A percentile compares a stretch with the other conserved stretches of the same genome.
Conservation (phyloP, 371 early-diverging fungal genomes). For the Lichtheimia hyalospora region DNA sequence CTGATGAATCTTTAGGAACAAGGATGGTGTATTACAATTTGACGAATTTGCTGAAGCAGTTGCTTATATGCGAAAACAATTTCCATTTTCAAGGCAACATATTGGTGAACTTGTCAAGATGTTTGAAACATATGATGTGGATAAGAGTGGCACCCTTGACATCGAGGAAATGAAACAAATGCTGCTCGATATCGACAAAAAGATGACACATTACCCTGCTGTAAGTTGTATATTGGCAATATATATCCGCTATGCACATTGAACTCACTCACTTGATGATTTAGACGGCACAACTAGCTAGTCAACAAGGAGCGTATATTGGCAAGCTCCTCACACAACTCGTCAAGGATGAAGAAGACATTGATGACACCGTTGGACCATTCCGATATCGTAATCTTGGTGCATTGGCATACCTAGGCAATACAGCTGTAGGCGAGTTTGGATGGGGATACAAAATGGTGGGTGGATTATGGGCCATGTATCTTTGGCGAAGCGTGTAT, state of each 20-base stretch:
- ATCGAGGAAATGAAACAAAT: conserved; percentile 59
- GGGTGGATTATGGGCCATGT: conserved; percentile 63
- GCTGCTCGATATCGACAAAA: conserved; percentile 61
- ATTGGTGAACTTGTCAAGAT: conserved; percentile 42
- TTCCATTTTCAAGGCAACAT: conserved; percentile 62
- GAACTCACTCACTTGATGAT: not conserved
- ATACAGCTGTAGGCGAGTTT: conserved; percentile 70
- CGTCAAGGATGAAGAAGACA: conserved; percentile 5
- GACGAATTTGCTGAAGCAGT: conserved; percentile 49
- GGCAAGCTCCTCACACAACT: conserved; percentile 48
- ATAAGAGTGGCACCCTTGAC: conserved; percentile 47
- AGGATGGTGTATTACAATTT: conserved; percentile 46
- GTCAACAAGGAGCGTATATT: conserved; percentile 79
- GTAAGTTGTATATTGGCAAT: conserved; percentile 20
- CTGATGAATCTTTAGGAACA: conserved; percentile 22
- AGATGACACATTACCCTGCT: conserved; percentile 75
- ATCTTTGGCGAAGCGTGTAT: conserved; percentile 69
- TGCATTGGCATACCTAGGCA: conserved; percentile 81
- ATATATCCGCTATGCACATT: not conserved
- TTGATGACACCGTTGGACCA: conserved; percentile 25
- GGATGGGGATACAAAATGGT: conserved; percentile 55
- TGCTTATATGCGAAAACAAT: conserved; percentile 36
- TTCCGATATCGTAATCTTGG: conserved; percentile 78
- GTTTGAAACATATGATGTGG: conserved; percentile 54
- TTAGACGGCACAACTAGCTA: conserved; percentile 88